phyloP scores from a whole-genome alignment of 139 green algal species.

The Closterium sp. region DNA sequence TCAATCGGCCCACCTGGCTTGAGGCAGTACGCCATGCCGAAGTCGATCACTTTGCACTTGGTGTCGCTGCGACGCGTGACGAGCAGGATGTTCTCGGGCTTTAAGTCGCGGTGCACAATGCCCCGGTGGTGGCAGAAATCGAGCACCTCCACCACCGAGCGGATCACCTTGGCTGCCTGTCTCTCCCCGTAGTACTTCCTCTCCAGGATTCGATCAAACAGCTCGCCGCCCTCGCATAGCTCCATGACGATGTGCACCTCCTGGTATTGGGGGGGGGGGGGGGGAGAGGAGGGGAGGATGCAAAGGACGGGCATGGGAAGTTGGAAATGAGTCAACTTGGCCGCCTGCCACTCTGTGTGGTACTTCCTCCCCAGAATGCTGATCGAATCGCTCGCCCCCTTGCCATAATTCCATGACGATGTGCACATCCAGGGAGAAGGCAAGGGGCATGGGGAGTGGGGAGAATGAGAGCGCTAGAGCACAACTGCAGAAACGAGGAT shows the following conservation, averaged over 20 bases:
- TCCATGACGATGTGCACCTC: slow-evolving; percentile 51
- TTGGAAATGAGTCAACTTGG: slow-evolving; percentile 68
- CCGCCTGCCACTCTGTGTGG: slow-evolving; percentile 78
- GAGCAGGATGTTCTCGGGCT: slow-evolving; percentile 97
- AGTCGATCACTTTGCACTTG: slow-evolving; percentile 80
- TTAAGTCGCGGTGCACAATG: slow-evolving; percentile 88
- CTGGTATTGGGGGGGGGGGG: slow-evolving; percentile 7
- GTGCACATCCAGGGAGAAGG: slow-evolving; percentile 15
- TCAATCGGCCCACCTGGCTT: slow-evolving; percentile 50
- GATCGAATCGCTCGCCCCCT: slow-evolving; percentile 92
- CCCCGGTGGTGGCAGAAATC: slow-evolving; percentile 87
- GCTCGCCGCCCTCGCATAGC: slow-evolving; percentile 83
- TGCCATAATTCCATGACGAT: slow-evolving; percentile 65
- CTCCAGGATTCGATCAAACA: slow-evolving; percentile 83
- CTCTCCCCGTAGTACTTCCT: slow-evolving; percentile 66
- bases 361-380: slow-evolving; percentile 60
- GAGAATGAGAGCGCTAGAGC: too few relatives aligned
- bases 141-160: slow-evolving; percentile 88
- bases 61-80: slow-evolving; percentile 63
- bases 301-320: not conserved
- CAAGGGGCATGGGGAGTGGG: too few relatives aligned
- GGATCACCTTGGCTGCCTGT: slow-evolving; percentile 76
- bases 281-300: not conserved
- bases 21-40: slow-evolving; percentile 40
- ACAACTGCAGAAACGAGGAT: too few relatives aligned